Evolutionary conservation across 345 rosid genomes (phyloP), one percentile per base, ranked within the genome.

Genomic region (Pistacia vera): DNA sequence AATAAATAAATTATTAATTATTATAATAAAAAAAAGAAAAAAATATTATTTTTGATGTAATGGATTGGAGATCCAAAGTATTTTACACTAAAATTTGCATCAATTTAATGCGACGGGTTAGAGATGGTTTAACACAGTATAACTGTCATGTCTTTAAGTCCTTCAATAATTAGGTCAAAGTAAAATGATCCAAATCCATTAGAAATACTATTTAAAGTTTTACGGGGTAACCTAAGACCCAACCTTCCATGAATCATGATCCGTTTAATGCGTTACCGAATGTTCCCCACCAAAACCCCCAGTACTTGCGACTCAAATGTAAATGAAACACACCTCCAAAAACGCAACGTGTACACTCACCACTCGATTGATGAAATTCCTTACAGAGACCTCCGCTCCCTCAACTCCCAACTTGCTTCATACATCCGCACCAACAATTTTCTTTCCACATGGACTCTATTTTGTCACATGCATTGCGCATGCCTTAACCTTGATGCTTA

Each of bases 331-430:
- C 16, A 52, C 3, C 0, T 54, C 48, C 48, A 69, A 52, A 69
- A 60, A 36, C 70, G 69, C 22, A 44, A 13, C 4, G 63, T 16
- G 17, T 75, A 36, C 74, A 68, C 77, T 46, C 71, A 17, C 78
- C 71, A 86, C 11, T 0, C 79, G 88, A 80, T 89, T 79, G 93
- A 90, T 68, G 91, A 81, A 83, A 76, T 85, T 75, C 82, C 86
- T 71, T 82, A 70, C 18, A 8, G 84, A 71, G 87, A 87, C 76
- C 79, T 84, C 38, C 77, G 64, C 64, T 78, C 85, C 22, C 83
- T 80, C 0, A 90, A 90, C 83, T 74, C 85, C 58, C 89, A 84
- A 56, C 91, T 90, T 59, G 82, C 90, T 25, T 81, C 85, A 11
- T 62, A 78, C 66, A 74, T 81, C 67, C 89, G 90, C 30, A 51